Evolutionary conservation across 2,329 filamentous ascomycete genomes (phyloP).

Genomic region (Grosmannia penicillata): DNA sequence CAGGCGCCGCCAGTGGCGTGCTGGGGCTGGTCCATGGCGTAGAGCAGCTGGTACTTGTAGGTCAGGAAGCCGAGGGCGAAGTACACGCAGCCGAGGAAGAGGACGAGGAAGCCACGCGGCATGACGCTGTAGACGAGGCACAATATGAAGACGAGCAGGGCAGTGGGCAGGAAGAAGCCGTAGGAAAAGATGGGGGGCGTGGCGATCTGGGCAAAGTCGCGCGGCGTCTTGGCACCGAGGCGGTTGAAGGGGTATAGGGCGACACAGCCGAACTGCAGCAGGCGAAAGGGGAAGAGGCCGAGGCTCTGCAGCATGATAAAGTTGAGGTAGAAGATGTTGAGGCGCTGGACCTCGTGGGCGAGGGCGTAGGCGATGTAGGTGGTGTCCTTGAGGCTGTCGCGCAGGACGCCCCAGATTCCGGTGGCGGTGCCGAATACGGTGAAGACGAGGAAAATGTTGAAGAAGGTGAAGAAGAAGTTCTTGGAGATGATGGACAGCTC

Average conservation of each 20-base stretch:
- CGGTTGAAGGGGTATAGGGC: conserved; percentile 68
- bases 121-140: conserved; percentile 91
- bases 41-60: conserved; percentile 94
- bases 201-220: conserved; percentile 72
- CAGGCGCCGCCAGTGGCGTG: conserved; percentile 88
- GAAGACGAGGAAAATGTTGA: conserved; percentile 96
- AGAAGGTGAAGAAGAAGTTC: conserved; percentile 99
- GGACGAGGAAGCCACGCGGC: conserved; percentile 62
- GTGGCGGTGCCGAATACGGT: conserved; percentile 75
- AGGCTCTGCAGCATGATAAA: conserved; percentile 88
- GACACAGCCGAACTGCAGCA: conserved; percentile 80
- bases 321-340: conserved; percentile 81
- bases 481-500: conserved; percentile 93
- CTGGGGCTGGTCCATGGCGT: conserved; percentile 95
- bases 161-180: conserved; percentile 87
- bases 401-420: conserved; percentile 54
- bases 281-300: conserved; percentile 83
- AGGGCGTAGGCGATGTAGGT: conserved; percentile 62
- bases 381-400: conserved; percentile 63
- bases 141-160: conserved; percentile 84
- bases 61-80: conserved; percentile 74
- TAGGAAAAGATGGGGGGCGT: conserved; percentile 85
- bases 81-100: conserved; percentile 71
- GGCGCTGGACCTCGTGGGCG: conserved; percentile 56
- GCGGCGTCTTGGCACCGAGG: conserved; percentile 69